phyloP scores from a whole-genome alignment of 345 rosid species.

The Jatropha curcas region DNA sequence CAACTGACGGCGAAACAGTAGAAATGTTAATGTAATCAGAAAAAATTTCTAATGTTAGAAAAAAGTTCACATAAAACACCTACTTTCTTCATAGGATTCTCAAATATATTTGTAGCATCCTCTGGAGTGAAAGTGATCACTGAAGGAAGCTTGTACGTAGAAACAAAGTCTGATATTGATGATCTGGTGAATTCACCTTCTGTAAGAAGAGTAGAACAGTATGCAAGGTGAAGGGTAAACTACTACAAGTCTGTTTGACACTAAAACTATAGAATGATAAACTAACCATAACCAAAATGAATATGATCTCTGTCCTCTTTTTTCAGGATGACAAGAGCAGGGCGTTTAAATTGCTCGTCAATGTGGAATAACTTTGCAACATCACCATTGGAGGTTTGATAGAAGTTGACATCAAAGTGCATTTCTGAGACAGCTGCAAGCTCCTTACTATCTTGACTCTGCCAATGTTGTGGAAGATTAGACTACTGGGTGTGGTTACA shows the following conservation, averaged over 20 bases:
- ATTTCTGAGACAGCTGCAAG: conserved; percentile 19
- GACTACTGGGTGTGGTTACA: too few species aligned
- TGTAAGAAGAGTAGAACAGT: background rate
- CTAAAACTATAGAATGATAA: background rate
- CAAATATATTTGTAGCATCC: background rate
- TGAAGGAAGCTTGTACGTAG: conserved; percentile 2
- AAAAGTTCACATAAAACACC: background rate
- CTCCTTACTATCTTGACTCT: conserved; percentile 19
- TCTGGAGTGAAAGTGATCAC: conserved; percentile 13
- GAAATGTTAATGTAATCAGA: background rate
- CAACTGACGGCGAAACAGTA: conserved; percentile 12
- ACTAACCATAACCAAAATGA: conserved; percentile 8
- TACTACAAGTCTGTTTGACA: too few species aligned
- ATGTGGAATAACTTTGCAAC: conserved; percentile 20
- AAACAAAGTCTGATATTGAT: conserved; percentile 20
- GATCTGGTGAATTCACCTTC: conserved; percentile 17
- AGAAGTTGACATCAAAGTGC: conserved; percentile 14
- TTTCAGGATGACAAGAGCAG: conserved; percentile 22
- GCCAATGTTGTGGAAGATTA: background rate
- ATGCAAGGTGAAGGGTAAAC: background rate
- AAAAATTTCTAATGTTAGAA: background rate
- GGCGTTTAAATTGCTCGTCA: conserved; percentile 17
- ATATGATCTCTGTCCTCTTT: background rate
- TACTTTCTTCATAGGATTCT: conserved; percentile 21
- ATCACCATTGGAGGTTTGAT: conserved; percentile 16